Conservation (phyloP, 169 alveolate genomes). For the Eimeria nieschulzi region DNA sequence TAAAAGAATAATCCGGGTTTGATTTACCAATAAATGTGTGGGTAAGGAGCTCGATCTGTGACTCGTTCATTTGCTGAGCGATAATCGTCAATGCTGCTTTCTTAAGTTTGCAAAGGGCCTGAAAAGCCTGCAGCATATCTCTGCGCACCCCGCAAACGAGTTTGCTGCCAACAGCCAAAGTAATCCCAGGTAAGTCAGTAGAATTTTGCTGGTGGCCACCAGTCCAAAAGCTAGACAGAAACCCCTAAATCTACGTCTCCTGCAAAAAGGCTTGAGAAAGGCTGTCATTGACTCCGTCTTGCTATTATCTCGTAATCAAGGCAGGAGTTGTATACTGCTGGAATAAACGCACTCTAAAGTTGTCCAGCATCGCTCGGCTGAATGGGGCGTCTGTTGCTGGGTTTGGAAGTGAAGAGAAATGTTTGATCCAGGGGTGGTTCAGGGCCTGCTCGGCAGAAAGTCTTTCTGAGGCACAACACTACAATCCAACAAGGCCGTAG, state of each 20-base stretch:
- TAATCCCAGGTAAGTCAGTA: no score
- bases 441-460: constrained; percentile 89
- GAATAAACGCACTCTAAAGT: constrained; percentile 53
- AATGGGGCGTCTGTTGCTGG: constrained; percentile 72
- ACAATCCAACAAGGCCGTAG: constrained; percentile 44
- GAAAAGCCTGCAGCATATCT: constrained; percentile 66
- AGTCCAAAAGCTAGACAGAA: no score
- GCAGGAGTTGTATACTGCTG: background rate
- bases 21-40: constrained; percentile 69
- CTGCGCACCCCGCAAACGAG: no score
- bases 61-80: constrained; percentile 77
- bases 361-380: constrained; percentile 65
- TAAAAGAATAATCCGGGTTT: background rate
- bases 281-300: no score
- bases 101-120: constrained; percentile 73
- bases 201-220: no score
- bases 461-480: constrained; percentile 73
- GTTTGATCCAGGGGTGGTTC: constrained; percentile 92
- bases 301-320: no score
- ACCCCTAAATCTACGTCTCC: no score
- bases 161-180: no score
- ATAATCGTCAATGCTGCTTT: constrained; percentile 78
- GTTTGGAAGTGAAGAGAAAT: constrained; percentile 67
- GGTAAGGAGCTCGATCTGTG: constrained; percentile 72
- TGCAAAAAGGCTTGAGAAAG: no score